A percentile compares a stretch with the other conserved stretches of the same genome.
Evolutionary conservation across 306 rosid species (phyloP).

Genomic region (Oxytropis ochrocephala): DNA sequence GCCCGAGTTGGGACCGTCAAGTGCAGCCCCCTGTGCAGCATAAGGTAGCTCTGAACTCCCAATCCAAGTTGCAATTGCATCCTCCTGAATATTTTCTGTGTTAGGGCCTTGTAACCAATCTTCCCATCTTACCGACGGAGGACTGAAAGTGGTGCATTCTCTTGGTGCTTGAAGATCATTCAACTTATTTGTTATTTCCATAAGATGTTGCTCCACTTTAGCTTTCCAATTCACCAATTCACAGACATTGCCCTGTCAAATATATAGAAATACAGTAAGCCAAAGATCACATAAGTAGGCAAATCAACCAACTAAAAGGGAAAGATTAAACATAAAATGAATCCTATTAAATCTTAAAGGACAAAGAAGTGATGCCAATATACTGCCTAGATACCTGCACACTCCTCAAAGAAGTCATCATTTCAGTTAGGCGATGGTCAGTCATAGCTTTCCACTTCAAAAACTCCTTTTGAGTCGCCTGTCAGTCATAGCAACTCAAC

Average conservation of each 20-base stretch:
- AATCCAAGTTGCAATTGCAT: conserved; percentile 58
- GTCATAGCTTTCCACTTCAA: conserved; percentile 51
- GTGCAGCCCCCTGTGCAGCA: conserved; percentile 31
- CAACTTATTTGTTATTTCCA: conserved; percentile 46
- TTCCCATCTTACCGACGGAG: conserved; percentile 64
- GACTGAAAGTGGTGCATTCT: conserved; percentile 36
- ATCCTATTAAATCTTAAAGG: conserved; percentile 6
- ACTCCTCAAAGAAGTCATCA: conserved; percentile 53
- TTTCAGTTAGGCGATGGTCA: conserved; percentile 47
- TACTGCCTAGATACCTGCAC: conserved; percentile 51
- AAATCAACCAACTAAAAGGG: neutral
- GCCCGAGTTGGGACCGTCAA: conserved; percentile 33
- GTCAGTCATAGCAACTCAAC: conserved; percentile 22
- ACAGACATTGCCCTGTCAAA: conserved; percentile 53
- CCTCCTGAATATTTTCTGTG: conserved; percentile 44
- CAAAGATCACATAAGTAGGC: neutral
- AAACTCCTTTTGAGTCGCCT: conserved; percentile 53
- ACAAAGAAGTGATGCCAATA: neutral
- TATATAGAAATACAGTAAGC: conserved; percentile 13
- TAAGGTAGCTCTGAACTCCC: conserved; percentile 47
- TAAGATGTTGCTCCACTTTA: conserved; percentile 56
- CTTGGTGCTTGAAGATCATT: conserved; percentile 40
- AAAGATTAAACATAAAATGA: neutral
- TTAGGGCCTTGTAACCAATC: conserved; percentile 64
- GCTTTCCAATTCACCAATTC: conserved; percentile 63